Conservation (phyloP, 1,284 basidiomycete species). For the Cryptococcus neoformans region DNA sequence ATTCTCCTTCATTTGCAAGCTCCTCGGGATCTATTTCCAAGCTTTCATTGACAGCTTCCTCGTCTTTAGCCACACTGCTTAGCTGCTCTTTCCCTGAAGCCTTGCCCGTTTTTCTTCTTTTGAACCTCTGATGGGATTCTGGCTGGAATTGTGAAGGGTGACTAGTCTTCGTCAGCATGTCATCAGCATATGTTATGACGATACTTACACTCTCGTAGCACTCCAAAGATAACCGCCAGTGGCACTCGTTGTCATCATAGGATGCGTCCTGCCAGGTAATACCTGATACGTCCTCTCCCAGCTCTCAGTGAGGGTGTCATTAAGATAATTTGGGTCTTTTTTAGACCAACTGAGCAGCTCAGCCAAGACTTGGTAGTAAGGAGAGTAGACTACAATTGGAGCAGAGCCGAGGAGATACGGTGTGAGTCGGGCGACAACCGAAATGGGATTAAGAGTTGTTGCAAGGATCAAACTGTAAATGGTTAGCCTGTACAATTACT, state of each 20-base stretch:
- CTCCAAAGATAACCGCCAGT: conserved; percentile 86
- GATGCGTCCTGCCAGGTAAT: conserved; percentile 92
- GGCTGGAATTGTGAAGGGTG: conserved; percentile 28
- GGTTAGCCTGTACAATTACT: not conserved
- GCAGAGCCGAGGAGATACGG: conserved; percentile 80
- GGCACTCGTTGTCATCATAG: conserved; percentile 86
- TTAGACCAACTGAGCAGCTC: conserved; percentile 74
- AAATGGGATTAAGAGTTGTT: conserved; percentile 80
- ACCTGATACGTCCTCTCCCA: conserved; percentile 90
- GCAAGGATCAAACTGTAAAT: conserved; percentile 68
- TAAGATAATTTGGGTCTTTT: conserved; percentile 64
- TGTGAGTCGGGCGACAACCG: conserved; percentile 71
- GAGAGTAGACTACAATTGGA: conserved; percentile 81
- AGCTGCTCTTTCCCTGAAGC: not conserved
- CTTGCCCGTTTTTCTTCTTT: conserved; percentile 18
- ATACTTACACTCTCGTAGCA: conserved; percentile 74
- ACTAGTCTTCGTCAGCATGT: conserved; percentile 7
- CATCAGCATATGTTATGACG: not conserved
- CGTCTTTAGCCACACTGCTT: not conserved
- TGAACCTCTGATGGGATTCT: conserved; percentile 29
- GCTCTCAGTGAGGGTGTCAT: conserved; percentile 77
- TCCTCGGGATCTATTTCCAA: not conserved
- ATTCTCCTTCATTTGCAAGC: not conserved
- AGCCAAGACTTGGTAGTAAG: conserved; percentile 73
- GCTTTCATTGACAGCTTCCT: conserved; percentile 1